Evolutionary conservation across 2,329 filamentous ascomycete species (phyloP).

Genomic region (Hortaea werneckii): DNA sequence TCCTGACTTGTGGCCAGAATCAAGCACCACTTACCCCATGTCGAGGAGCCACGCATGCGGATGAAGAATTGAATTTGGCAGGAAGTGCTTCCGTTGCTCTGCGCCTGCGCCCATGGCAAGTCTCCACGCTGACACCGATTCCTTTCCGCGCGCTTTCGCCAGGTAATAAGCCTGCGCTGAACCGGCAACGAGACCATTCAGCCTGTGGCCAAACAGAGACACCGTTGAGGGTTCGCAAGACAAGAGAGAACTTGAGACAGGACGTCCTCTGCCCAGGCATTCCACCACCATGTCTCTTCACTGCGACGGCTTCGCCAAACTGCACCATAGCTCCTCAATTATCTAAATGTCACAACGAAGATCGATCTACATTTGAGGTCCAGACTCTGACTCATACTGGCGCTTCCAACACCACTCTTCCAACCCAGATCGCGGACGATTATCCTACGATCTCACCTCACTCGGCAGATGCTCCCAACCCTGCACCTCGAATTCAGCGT

Average conservation of each 20-base stretch:
- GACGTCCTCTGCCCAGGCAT: constrained; percentile 13
- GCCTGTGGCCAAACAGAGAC: constrained; percentile 19
- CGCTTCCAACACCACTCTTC: no score
- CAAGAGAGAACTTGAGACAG: constrained; percentile 24
- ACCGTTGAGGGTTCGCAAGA: constrained; percentile 26
- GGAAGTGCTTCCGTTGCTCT: constrained; percentile 7
- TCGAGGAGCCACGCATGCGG: neutral
- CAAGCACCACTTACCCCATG: constrained; percentile 7
- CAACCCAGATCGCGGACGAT: neutral
- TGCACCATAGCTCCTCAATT: no score
- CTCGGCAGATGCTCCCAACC: neutral
- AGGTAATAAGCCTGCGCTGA: constrained; percentile 20
- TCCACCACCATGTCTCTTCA: constrained; percentile 13
- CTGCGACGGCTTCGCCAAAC: neutral
- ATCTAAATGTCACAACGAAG: no score
- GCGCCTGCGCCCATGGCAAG: constrained; percentile 13
- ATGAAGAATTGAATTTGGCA: constrained; percentile 9
- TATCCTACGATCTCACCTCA: neutral
- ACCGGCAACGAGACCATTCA: constrained; percentile 23
- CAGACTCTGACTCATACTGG: no score
- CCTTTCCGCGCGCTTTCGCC: constrained; percentile 17
- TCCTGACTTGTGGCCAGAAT: constrained; percentile 9
- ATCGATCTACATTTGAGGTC: no score
- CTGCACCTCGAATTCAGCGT: constrained; percentile 11
- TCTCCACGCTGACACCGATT: constrained; percentile 8